These are phyloP conservation scores for Glycyrrhiza uralensis DNA, from an alignment of 306 rosid species.

Conservation along the genomic window DNA sequence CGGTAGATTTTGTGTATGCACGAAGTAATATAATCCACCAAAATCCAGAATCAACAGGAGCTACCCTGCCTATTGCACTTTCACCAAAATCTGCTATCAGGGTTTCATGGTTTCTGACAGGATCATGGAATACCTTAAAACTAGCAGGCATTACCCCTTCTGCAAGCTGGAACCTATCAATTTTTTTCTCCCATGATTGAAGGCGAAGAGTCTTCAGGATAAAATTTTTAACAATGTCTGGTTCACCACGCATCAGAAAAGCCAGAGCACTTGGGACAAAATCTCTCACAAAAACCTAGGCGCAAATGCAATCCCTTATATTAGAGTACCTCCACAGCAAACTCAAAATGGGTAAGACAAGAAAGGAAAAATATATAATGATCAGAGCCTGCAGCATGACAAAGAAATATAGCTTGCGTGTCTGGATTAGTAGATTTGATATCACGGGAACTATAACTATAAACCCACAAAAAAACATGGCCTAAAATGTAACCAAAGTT, in stretches of 20 bases:
- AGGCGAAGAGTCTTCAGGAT: slow-evolving; percentile 82
- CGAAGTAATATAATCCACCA: slow-evolving; percentile 98
- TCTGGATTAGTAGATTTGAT: not conserved
- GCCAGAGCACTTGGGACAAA: slow-evolving; percentile 89
- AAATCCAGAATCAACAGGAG: slow-evolving; percentile 97
- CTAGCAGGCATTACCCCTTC: slow-evolving; percentile 99
- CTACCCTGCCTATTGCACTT: slow-evolving; percentile 97
- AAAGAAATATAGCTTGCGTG: no score
- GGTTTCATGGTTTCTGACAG: slow-evolving; percentile 65
- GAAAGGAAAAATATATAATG: not conserved
- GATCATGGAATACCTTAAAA: slow-evolving; percentile 85
- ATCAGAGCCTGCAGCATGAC: not conserved
- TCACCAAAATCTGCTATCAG: slow-evolving; percentile 90
- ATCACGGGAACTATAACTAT: not conserved
- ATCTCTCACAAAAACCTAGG: slow-evolving; percentile 89
- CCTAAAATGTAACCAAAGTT: not conserved
- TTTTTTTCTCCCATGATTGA: slow-evolving; percentile 93
- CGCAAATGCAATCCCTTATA: slow-evolving; percentile 22
- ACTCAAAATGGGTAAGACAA: slow-evolving; percentile 11
- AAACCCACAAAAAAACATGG: not conserved
- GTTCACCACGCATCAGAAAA: slow-evolving; percentile 80
- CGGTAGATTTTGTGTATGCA: slow-evolving; percentile 87
- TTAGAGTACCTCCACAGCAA: slow-evolving; percentile 7
- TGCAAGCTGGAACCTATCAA: slow-evolving; percentile 80
- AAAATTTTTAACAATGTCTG: slow-evolving; percentile 75